phyloP scores from a whole-genome alignment of 345 rosid genomes.

The Hibiscus mutabilis region DNA sequence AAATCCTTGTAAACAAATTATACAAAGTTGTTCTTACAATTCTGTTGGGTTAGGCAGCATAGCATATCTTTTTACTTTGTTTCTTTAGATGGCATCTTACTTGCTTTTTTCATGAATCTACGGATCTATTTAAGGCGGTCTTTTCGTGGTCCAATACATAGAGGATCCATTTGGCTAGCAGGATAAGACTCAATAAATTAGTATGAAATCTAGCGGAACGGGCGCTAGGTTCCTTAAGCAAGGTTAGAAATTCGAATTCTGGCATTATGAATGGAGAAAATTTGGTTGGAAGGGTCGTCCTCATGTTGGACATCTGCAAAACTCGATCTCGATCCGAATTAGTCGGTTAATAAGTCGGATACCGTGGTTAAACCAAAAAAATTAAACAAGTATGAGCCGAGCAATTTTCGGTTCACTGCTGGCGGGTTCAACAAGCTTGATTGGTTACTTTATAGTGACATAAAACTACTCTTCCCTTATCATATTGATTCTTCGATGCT shows the following conservation, averaged over 20 bases:
- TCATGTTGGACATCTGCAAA: no score
- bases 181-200: neutral
- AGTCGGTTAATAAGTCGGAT: no score
- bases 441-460: conserved; percentile 4
- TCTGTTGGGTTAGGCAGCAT: conserved; percentile 1
- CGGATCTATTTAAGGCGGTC: neutral
- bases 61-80: neutral
- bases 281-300: no score
- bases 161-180: neutral
- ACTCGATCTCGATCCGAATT: no score
- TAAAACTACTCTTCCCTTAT: neutral
- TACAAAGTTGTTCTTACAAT: neutral
- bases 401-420: conserved; percentile 4
- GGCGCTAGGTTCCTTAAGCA: no score
- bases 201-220: no score
- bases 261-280: no score
- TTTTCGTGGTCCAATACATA: conserved; percentile 9
- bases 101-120: conserved; percentile 15
- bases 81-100: conserved; percentile 8
- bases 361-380: no score
- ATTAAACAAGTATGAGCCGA: neutral
- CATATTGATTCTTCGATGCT: neutral
- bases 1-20: neutral
- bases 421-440: no score
- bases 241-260: no score